Conservation (phyloP, 116 monocot genomes). For the Phalaenopsis hybrid region DNA sequence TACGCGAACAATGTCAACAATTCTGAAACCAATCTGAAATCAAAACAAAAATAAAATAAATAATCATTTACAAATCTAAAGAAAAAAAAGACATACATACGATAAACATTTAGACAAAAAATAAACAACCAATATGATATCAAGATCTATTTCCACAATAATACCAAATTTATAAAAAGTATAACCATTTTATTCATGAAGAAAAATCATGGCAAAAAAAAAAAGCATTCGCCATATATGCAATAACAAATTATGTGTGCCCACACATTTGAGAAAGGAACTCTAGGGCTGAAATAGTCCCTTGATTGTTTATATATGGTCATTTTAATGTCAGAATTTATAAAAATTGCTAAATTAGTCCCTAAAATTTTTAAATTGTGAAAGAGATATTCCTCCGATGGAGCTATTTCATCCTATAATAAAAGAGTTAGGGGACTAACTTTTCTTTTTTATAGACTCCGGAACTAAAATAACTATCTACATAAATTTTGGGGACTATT, state of each 20-base stretch:
- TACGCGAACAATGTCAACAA: slow-evolving; percentile 39
- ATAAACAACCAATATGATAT: neutral
- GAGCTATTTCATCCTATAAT: too few species aligned
- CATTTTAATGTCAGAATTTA: too few species aligned
- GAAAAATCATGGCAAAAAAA: neutral
- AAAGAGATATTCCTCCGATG: too few species aligned
- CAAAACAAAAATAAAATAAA: slow-evolving; percentile 1
- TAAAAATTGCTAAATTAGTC: too few species aligned
- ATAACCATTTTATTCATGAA: neutral
- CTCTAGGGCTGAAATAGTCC: too few species aligned
- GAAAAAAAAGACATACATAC: neutral
- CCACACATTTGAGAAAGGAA: too few species aligned
- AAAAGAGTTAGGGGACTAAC: too few species aligned
- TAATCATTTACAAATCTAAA: neutral
- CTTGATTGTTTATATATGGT: too few species aligned
- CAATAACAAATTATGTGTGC: neutral
- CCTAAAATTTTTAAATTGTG: too few species aligned
- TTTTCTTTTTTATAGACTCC: too few species aligned
- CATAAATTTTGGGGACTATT: too few species aligned
- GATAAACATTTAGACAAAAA: neutral
- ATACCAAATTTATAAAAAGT: neutral
- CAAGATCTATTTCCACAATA: neutral
- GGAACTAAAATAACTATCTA: too few species aligned
- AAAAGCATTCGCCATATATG: neutral
- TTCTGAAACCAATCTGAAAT: slow-evolving; percentile 40